phyloP scores from a whole-genome alignment of 768 basidiomycete genomes.

The Lentinus brumalis region DNA sequence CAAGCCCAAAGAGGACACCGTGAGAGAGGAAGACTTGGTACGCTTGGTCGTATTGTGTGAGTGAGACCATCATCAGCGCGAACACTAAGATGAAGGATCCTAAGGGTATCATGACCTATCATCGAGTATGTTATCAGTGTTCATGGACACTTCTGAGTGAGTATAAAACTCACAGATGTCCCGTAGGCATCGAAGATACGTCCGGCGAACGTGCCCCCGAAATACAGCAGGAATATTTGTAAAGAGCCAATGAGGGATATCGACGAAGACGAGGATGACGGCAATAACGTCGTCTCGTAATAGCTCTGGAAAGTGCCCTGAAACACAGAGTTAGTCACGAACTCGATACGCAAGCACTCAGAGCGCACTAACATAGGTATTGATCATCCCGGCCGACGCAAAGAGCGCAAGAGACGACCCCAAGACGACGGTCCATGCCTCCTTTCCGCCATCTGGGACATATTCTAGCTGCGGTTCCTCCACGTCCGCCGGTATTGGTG shows the following conservation, averaged over 20 bases:
- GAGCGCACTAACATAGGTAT: slow-evolving; percentile 17
- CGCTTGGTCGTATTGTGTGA: slow-evolving; percentile 24
- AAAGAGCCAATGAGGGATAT: slow-evolving; percentile 32
- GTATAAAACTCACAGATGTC: slow-evolving; percentile 16
- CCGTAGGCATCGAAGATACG: slow-evolving; percentile 32
- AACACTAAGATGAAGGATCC: slow-evolving; percentile 28
- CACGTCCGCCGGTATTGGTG: neutral
- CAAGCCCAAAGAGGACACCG: slow-evolving; percentile 33
- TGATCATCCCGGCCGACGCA: slow-evolving; percentile 24
- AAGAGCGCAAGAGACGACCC: slow-evolving; percentile 24
- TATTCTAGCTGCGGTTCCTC: slow-evolving; percentile 3
- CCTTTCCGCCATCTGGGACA: slow-evolving; percentile 29
- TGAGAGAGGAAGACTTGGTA: slow-evolving; percentile 36
- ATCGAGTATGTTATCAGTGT: neutral
- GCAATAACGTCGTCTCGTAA: slow-evolving; percentile 26
- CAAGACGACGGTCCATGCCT: slow-evolving; percentile 28
- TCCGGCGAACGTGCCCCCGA: slow-evolving; percentile 26
- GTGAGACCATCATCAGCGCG: slow-evolving; percentile 31
- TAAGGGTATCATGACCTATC: slow-evolving; percentile 24
- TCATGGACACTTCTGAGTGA: neutral
- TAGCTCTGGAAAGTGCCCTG: slow-evolving; percentile 34
- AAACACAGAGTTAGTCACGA: neutral
- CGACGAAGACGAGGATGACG: slow-evolving; percentile 27
- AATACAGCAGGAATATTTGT: slow-evolving; percentile 30
- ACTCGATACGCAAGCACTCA: neutral